A percentile compares a stretch with the other conserved stretches of the same genome.
phyloP scores from a whole-genome alignment of 1,284 basidiomycete genomes.

The Ceratobasidium sp. region DNA sequence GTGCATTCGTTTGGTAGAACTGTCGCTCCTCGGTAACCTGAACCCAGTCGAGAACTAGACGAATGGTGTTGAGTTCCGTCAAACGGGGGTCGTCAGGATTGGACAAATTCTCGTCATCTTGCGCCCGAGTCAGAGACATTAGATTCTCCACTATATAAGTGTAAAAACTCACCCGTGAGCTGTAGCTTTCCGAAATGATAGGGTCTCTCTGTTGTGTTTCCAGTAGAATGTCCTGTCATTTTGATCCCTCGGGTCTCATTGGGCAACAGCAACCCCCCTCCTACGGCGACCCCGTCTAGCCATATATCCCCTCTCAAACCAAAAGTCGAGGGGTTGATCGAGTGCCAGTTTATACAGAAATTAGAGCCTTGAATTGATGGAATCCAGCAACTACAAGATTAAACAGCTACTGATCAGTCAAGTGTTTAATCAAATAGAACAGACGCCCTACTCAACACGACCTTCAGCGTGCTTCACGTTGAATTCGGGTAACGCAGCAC shows the following conservation, averaged over 20 bases:
- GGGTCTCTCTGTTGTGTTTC: constrained; percentile 16
- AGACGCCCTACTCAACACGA: constrained; percentile 33
- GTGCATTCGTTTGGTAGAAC: constrained; percentile 4
- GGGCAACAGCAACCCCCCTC: constrained; percentile 30
- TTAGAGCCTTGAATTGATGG: constrained; percentile 36
- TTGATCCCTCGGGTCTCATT: constrained; percentile 39
- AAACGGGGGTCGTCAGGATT: constrained; percentile 30
- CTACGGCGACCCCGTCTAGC: constrained; percentile 34
- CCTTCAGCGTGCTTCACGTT: constrained; percentile 27
- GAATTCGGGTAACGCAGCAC: constrained; percentile 26
- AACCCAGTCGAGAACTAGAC: constrained; percentile 32
- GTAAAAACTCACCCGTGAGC: constrained; percentile 13
- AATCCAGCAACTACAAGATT: constrained; percentile 26
- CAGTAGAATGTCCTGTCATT: constrained; percentile 35
- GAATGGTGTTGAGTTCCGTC: constrained; percentile 25
- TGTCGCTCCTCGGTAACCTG: constrained; percentile 29
- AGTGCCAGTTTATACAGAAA: constrained; percentile 41
- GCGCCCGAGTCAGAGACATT: not conserved
- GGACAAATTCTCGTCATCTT: constrained; percentile 31
- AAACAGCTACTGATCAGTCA: not conserved
- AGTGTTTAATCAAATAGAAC: not conserved
- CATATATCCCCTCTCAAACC: constrained; percentile 36
- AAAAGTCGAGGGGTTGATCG: constrained; percentile 33
- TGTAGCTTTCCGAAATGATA: constrained; percentile 37
- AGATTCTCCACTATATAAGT: not conserved